Conservation (phyloP, 2,329 filamentous ascomycete species). For the Fusarium keratoplasticum region DNA sequence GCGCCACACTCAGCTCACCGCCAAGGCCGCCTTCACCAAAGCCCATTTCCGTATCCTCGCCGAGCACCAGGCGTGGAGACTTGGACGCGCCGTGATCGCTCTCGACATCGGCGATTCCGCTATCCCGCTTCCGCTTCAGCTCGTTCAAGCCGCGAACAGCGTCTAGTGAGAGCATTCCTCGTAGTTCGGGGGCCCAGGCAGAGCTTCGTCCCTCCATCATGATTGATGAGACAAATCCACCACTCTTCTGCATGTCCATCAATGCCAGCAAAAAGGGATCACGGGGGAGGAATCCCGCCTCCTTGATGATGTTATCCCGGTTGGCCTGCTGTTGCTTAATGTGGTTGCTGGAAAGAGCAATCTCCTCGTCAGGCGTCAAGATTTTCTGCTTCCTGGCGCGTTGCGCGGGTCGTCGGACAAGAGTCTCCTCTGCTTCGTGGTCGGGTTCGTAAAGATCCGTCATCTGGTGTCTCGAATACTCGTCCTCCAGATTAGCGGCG, state of each 20-base stretch:
- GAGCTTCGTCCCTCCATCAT: slow-evolving; percentile 83
- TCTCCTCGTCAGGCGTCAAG: slow-evolving; percentile 83
- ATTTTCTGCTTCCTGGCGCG: slow-evolving; percentile 82
- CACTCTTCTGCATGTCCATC: slow-evolving; percentile 91
- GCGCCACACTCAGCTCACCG: slow-evolving; percentile 64
- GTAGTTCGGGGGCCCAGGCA: slow-evolving; percentile 91
- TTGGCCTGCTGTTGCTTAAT: slow-evolving; percentile 90
- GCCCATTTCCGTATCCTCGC: slow-evolving; percentile 70
- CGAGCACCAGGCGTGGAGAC: slow-evolving; percentile 76
- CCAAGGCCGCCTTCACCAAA: slow-evolving; percentile 61
- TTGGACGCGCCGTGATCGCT: slow-evolving; percentile 73
- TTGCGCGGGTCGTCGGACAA: slow-evolving; percentile 76
- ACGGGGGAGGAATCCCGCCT: slow-evolving; percentile 84
- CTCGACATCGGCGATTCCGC: slow-evolving; percentile 83
- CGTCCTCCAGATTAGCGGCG: slow-evolving; percentile 69
- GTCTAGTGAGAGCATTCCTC: slow-evolving; percentile 90
- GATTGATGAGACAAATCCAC: slow-evolving; percentile 88
- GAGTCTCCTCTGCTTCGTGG: slow-evolving; percentile 67
- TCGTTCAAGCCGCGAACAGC: slow-evolving; percentile 81
- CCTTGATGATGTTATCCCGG: slow-evolving; percentile 86
- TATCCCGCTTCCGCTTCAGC: slow-evolving; percentile 93
- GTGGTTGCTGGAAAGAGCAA: slow-evolving; percentile 78
- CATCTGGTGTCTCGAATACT: slow-evolving; percentile 65
- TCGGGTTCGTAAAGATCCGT: slow-evolving; percentile 72
- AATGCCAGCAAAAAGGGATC: slow-evolving; percentile 89